Conservation (phyloP, 2,329 filamentous ascomycete species). For the Teratosphaeria destructans region DNA sequence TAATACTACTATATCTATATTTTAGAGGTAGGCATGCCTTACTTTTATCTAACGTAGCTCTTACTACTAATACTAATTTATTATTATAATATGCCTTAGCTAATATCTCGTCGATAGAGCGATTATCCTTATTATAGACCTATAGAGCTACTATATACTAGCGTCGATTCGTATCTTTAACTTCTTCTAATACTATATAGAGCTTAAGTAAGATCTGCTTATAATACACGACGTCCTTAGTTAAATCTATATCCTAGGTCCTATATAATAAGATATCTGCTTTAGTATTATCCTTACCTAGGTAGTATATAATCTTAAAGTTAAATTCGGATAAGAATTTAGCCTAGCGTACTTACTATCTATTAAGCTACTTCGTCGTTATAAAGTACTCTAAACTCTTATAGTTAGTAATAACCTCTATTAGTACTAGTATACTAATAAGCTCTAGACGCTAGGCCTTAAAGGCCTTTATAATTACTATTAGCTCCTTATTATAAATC, state of each 20-base stretch:
- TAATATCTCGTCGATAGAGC: background rate
- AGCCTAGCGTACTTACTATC: background rate
- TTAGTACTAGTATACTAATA: background rate
- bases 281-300: background rate
- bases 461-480: background rate
- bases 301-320: background rate
- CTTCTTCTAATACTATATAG: too few species aligned
- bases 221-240: too few species aligned
- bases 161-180: too few species aligned
- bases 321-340: background rate
- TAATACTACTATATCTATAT: too few species aligned
- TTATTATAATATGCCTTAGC: background rate
- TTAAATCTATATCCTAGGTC: background rate
- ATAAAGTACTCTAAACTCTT: conserved; percentile 1
- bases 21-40: too few species aligned
- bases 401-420: background rate
- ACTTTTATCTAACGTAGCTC: too few species aligned
- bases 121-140: too few species aligned
- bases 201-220: too few species aligned
- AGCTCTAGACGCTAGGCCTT: too few species aligned
- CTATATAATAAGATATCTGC: background rate
- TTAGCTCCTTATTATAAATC: background rate
- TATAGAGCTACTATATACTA: too few species aligned
- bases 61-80: too few species aligned
- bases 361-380: background rate